Percentiles rank a stretch among this genome's conserved stretches.
These are phyloP conservation scores for Sherardia arvensis DNA, from an alignment of 257 asterid genomes.

Conservation along the genomic window DNA sequence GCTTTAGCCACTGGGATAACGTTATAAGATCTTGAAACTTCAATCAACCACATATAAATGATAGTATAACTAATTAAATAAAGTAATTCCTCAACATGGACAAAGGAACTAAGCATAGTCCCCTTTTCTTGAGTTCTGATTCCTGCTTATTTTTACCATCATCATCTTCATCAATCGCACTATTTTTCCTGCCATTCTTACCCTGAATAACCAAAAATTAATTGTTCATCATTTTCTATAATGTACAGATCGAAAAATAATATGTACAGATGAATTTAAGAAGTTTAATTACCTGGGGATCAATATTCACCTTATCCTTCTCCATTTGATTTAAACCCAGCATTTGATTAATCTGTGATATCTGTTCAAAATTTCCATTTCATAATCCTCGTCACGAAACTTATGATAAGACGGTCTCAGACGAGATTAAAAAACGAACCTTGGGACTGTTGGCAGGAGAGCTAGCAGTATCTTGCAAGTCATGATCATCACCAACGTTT, in stretches of 20 bases:
- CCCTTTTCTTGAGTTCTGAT: conserved; percentile 32
- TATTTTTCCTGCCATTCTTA: conserved; percentile 15
- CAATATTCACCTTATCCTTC: conserved; percentile 21
- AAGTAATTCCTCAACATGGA: conserved; percentile 14
- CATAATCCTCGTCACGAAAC: background rate
- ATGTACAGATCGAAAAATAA: background rate
- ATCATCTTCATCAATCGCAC: background rate
- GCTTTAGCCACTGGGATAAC: no score
- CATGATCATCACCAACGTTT: conserved; percentile 25
- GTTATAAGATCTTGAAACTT: background rate
- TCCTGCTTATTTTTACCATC: conserved; percentile 17
- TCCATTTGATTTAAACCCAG: conserved; percentile 26
- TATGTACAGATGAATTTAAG: background rate
- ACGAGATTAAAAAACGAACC: conserved; percentile 19
- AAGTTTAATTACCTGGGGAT: conserved; percentile 31
- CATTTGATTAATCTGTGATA: conserved; percentile 30
- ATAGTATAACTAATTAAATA: background rate
- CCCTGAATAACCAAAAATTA: conserved; percentile 21
- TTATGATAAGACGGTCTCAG: background rate
- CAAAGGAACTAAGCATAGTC: conserved; percentile 24
- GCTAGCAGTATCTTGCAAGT: conserved; percentile 72
- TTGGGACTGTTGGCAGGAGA: conserved; percentile 74
- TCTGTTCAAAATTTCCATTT: conserved; percentile 19
- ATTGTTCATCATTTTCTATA: no score
- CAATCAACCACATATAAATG: background rate